Evolutionary conservation across 2,329 filamentous ascomycete genomes (phyloP), one percentile per base, ranked within the genome.

Genomic region (Aspergillus aculeatus): DNA sequence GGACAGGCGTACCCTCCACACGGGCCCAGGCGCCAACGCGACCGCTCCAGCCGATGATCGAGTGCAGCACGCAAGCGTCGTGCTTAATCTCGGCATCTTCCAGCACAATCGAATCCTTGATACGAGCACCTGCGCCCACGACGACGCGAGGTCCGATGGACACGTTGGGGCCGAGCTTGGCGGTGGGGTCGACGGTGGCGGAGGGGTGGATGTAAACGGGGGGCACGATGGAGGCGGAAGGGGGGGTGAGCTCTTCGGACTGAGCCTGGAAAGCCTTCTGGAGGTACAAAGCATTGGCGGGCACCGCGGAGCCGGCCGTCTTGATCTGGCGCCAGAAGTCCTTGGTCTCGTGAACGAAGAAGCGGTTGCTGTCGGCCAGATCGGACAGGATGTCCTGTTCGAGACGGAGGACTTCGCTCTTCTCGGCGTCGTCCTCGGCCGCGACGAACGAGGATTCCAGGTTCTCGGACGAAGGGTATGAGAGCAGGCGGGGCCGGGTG

Each of bases 241-340:
- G 90, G 64, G 87, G 81, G 12, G 91, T 88, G 55, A 98, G 88
- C 80, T 97, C 94, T 56, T 87, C 83, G 44, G 91, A 92, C 67
- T 87, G 87, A 49, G 83, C 85, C 79, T 98, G 94, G 82, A 89
- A 89, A 21, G 95, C 94, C 81, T 97, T 92, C 75, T 96, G 92
- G 57, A 99, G 86, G 80, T 99, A 99, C 35, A 99, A 85, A 14
- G 95, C 95, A 73, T 98, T 98, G 64, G 95, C 95, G 16, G 95
- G 95, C 29, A 99, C 92, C 53, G 95, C 95, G 5, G 94, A 98
- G 61, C 95, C 95, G 61, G 95, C 95, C 1, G 95, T 97, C 86
- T 99, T 99, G 85, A 99, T 98, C 83, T 99, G 95, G 69, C 95
- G 92, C 95, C 95, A 99, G 79, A 99, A 99, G 77, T 98, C 95